Conservation (phyloP, 306 rosid genomes). For the Biancaea sappan region DNA sequence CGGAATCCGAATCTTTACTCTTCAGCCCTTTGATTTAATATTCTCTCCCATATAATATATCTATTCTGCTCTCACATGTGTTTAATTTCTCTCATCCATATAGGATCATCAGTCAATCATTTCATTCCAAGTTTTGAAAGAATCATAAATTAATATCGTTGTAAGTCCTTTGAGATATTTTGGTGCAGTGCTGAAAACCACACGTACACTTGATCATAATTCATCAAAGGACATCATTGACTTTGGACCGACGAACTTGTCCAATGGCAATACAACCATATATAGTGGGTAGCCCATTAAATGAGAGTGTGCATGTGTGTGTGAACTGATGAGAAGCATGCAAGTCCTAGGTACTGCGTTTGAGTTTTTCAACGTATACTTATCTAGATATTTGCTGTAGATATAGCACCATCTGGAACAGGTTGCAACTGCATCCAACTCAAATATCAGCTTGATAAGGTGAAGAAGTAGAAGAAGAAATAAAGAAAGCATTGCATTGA, state of each 20-base stretch:
- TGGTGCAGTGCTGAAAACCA: slow-evolving; percentile 14
- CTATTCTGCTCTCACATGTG: not conserved
- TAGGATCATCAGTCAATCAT: not conserved
- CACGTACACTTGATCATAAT: slow-evolving; percentile 23
- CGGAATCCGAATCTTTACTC: no score
- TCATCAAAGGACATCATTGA: slow-evolving; percentile 14
- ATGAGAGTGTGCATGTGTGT: not conserved
- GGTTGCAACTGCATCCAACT: not conserved
- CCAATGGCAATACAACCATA: not conserved
- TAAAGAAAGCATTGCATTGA: not conserved
- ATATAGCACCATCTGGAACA: not conserved
- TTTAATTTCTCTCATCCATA: slow-evolving; percentile 10
- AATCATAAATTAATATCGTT: no score
- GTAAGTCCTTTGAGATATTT: not conserved
- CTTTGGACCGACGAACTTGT: not conserved
- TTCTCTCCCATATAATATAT: not conserved
- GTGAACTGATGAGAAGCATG: not conserved
- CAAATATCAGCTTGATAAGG: not conserved
- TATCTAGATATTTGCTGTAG: no score
- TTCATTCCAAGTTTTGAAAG: not conserved
- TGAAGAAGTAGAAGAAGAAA: not conserved
- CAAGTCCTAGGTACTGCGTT: not conserved
- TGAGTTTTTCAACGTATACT: not conserved
- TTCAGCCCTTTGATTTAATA: no score
- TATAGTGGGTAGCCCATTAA: not conserved